Evolutionary conservation across 352 stramenopile genomes (phyloP).

Genomic region (Phytophthora ohioensis): DNA sequence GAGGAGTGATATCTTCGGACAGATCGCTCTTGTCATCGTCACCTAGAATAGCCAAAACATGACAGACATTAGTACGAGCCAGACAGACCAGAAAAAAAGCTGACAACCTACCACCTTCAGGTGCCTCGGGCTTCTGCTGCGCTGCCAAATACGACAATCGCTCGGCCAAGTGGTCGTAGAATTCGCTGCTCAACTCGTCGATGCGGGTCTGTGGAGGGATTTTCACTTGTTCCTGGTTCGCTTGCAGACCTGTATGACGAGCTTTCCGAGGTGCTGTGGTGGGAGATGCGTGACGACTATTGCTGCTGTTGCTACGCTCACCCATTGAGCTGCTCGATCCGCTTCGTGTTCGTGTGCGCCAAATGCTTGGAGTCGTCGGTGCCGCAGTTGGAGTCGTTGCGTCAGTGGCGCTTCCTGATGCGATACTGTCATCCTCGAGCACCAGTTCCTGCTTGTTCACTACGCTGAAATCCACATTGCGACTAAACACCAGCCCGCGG

Average conservation of each 20-base stretch:
- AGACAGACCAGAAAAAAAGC: background rate
- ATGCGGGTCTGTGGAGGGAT: slow-evolving; percentile 68
- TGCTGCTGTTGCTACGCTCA: slow-evolving; percentile 45
- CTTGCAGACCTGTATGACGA: slow-evolving; percentile 54
- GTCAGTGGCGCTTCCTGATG: slow-evolving; percentile 25
- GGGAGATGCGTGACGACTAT: slow-evolving; percentile 49
- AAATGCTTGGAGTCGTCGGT: slow-evolving; percentile 53
- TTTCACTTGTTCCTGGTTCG: slow-evolving; percentile 70
- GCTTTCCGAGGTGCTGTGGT: slow-evolving; percentile 36
- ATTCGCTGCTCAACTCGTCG: slow-evolving; percentile 63
- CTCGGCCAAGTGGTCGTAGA: slow-evolving; percentile 68
- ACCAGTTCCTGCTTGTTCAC: slow-evolving; percentile 72
- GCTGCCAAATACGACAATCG: slow-evolving; percentile 49
- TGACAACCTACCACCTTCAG: slow-evolving; percentile 18
- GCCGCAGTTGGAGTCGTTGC: slow-evolving; percentile 30
- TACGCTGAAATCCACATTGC: slow-evolving; percentile 71
- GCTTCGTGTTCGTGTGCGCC: slow-evolving; percentile 57
- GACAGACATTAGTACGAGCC: background rate
- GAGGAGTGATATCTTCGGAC: slow-evolving; percentile 38
- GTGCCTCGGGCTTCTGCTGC: slow-evolving; percentile 26
- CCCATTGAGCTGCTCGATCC: slow-evolving; percentile 53
- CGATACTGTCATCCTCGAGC: slow-evolving; percentile 42
- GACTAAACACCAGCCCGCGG: slow-evolving; percentile 78
- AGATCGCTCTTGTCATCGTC: slow-evolving; percentile 22
- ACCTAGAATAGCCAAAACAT: slow-evolving; percentile 9